Base-by-base conservation (phyloP, 1,284 basidiomycete species). In the Melampsora abietis-canadensis region DNA sequence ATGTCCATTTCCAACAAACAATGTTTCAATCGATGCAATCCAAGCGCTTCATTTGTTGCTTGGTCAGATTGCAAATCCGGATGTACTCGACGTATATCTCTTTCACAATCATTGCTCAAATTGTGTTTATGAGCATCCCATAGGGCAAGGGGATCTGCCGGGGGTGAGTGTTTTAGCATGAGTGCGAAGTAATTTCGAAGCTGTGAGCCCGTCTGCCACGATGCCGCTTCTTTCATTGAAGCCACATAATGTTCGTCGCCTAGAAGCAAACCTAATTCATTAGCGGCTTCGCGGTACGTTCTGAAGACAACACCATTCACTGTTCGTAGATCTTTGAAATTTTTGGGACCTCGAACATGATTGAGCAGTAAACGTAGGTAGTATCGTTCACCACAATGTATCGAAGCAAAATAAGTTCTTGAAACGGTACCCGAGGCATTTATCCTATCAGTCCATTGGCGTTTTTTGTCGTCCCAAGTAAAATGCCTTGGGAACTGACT, bases 101-200 rank as follows among this genome's bases (percentile, higher is more conserved):
- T 3, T 10, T 31, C 5, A 0, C 77, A 60, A 31, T 78, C 83
- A 81, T 86, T 84, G 78, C 84, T 85, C 12, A 86, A 82, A n/a
- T 79, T 51, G 0, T 46, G 7, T 0, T 79, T 77, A 72, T 82
- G 85, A 3, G 80, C 75, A 1, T 76, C 59, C 85, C 85, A 86
- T 0, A 66, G 44, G 3, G 24, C n/a, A 1, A 30, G 12, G 2
- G 64, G 64, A n/a, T n/a, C 46, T 6, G 64, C 19, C 15, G 64
- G 64, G 2, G 64, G 64, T 10, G 21, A 44, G 31, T 65, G 37
- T 14, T 44, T 44, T 3, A 44, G 40, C 14, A 65, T 65, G 1
- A 65, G 10, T 12, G 12, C 14, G 48, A 66, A 66, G 44, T 47
- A 47, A 15, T 5, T 10, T 4, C 64, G n/a, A 1, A 51, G n/a